Percentiles rank a stretch among this genome's conserved stretches.
Evolutionary conservation across 805 yeast species (phyloP).

Genomic region (Ascoidea tarda): DNA sequence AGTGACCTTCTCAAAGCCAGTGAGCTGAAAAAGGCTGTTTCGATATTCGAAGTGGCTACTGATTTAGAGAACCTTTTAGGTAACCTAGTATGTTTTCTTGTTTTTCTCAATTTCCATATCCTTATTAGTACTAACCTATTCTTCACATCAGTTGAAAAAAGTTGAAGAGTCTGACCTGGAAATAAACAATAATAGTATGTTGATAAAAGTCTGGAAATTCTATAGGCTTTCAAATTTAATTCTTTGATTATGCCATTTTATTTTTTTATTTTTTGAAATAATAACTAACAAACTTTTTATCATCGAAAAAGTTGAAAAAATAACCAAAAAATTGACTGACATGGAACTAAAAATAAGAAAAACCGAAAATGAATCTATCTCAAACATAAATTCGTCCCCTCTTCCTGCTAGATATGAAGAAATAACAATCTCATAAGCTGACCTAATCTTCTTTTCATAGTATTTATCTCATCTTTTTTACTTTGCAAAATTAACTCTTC

Average conservation of each 20-base stretch:
- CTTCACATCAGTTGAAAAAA: slow-evolving; percentile 4
- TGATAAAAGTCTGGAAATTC: too few relatives aligned
- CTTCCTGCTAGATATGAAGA: neutral
- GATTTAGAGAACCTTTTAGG: slow-evolving; percentile 15
- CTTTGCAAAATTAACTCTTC: too few relatives aligned
- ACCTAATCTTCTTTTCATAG: neutral
- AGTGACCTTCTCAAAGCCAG: neutral
- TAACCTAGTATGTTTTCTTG: slow-evolving; percentile 9
- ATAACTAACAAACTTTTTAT: slow-evolving; percentile 4
- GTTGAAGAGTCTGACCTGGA: slow-evolving; percentile 14
- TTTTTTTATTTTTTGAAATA: neutral
- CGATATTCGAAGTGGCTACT: slow-evolving; percentile 20
- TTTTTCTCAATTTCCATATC: too few relatives aligned
- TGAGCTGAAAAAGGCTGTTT: slow-evolving; percentile 5
- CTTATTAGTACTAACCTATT: neutral
- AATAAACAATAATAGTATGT: slow-evolving; percentile 10
- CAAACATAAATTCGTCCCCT: neutral
- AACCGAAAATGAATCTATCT: neutral
- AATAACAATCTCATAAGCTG: neutral
- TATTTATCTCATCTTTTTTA: too few relatives aligned
- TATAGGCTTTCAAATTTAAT: neutral
- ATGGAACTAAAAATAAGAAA: slow-evolving; percentile 12
- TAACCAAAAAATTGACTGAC: slow-evolving; percentile 13
- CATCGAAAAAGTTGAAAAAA: slow-evolving; percentile 12
- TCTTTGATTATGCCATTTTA: neutral